Evolutionary conservation across 768 basidiomycete genomes (phyloP), one percentile per base, ranked within the genome.

Genomic region (Tricholoma flavovirens): DNA sequence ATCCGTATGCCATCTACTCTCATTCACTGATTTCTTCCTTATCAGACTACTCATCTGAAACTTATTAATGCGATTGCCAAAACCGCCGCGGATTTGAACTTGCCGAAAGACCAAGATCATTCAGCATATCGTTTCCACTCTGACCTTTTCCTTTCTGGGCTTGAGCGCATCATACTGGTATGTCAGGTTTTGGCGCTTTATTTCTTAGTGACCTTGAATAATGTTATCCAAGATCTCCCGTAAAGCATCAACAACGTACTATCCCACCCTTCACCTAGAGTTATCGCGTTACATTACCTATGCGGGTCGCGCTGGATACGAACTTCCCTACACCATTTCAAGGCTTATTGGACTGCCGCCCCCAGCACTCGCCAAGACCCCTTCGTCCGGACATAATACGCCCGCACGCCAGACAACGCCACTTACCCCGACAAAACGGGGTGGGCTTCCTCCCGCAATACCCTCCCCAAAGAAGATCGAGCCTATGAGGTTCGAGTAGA

Each of bases 241-340:
- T 51, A 98, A 98, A 71, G 93, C 97, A 14, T 98, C 95, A 15
- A 85, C 88, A 21, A 86, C 88, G 11, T 98, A 97, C 71, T 99
- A 99, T 69, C 93, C 94, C 0, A 88, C 85, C 3, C 81, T 99
- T 1, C 97, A 99, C 70, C 85, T 98, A 38, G 96, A 99, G 70
- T 75, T 99, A 51, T 82, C 93, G 12, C 84, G 94, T 30, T 98
- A 98, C 68, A 79, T 98, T 60, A 75, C 80, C 0, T 78, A 83
- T 59, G 84, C 87, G 2, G 71, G 71, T 22, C 75, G 78, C 14
- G 81, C 90, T 36, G 84, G 84, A 32, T 88, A 84, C 62, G 86
- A 90, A 62, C 68, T 95, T 33, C 93, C 94, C 5, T 93, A 87
- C 77, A 81, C 88, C 8, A 77, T 95, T 32, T 84, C 86, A 32